Evolutionary conservation across 495 filamentous ascomycete species (phyloP).

Genomic region (Aspergillus coremiiformis): DNA sequence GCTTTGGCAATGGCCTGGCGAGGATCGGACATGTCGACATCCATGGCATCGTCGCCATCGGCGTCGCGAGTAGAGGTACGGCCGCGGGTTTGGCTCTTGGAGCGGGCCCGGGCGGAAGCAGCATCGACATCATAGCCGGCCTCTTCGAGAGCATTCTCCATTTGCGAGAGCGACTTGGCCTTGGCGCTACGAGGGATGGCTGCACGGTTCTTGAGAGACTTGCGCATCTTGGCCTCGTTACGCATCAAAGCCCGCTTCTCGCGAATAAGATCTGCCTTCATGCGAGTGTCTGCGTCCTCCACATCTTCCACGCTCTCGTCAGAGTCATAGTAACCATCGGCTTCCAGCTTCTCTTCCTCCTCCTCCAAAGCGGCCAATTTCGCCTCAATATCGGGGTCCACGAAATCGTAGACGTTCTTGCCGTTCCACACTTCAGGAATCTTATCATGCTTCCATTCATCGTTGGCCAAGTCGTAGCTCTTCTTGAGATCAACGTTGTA

Average conservation of each 20-base stretch:
- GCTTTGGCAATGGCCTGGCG: constrained; percentile 59
- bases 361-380: constrained; percentile 87
- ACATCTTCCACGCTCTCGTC: constrained; percentile 66
- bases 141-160: constrained; percentile 75
- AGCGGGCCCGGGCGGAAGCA: constrained; percentile 63
- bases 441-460: constrained; percentile 92
- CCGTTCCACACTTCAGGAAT: constrained; percentile 89
- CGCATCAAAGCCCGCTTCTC: constrained; percentile 83
- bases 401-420: constrained; percentile 93
- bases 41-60: constrained; percentile 68
- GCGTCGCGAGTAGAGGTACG: constrained; percentile 47
- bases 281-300: constrained; percentile 74
- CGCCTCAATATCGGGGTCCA: constrained; percentile 91
- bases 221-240: constrained; percentile 86
- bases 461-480: constrained; percentile 74
- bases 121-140: constrained; percentile 76
- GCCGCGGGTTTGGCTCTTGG: constrained; percentile 56
- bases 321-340: constrained; percentile 72
- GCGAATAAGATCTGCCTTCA: constrained; percentile 90
- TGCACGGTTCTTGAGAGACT: constrained; percentile 92
- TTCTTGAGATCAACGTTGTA: constrained; percentile 87
- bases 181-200: constrained; percentile 72
- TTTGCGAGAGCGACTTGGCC: constrained; percentile 69
- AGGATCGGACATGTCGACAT: constrained; percentile 60
- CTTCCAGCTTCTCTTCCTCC: constrained; percentile 86